Evolutionary conservation across 441 rosid species (phyloP).

Genomic region (Biscutella laevigata): DNA sequence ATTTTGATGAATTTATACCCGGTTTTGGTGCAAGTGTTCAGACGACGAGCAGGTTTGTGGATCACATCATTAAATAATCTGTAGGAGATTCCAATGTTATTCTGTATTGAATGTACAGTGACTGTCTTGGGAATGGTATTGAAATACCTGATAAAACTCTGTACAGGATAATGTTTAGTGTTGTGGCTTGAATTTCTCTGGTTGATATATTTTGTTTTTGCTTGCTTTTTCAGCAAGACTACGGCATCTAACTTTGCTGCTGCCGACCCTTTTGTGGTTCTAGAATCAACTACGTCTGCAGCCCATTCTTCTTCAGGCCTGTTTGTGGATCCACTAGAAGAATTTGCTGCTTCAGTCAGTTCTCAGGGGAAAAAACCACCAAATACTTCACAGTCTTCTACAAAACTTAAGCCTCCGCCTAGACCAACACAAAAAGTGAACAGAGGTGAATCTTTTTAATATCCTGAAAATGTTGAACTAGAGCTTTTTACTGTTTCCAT

Average conservation of each 20-base stretch:
- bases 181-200: not conserved
- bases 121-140: not conserved
- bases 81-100: not conserved
- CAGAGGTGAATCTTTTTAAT: conserved; percentile 39
- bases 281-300: conserved; percentile 43
- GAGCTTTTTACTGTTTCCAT: not conserved
- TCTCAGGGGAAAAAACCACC: conserved; percentile 28
- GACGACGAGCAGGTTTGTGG: conserved; percentile 39
- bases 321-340: conserved; percentile 47
- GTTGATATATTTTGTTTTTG: not conserved
- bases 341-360: conserved; percentile 36
- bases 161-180: not conserved
- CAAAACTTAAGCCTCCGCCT: conserved; percentile 62
- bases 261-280: conserved; percentile 59
- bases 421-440: conserved; percentile 52
- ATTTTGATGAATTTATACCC: conserved; percentile 56
- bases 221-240: conserved; percentile 24
- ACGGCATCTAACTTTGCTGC: conserved; percentile 29
- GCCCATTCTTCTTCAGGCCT: conserved; percentile 30
- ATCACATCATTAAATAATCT: not conserved
- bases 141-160: not conserved
- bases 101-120: not conserved
- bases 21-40: conserved; percentile 54
- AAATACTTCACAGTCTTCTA: conserved; percentile 27
- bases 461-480: conserved; percentile 2